These are phyloP conservation scores for Pulveroboletus sp. DNA, from an alignment of 768 basidiomycete genomes.

Conservation along the genomic window DNA sequence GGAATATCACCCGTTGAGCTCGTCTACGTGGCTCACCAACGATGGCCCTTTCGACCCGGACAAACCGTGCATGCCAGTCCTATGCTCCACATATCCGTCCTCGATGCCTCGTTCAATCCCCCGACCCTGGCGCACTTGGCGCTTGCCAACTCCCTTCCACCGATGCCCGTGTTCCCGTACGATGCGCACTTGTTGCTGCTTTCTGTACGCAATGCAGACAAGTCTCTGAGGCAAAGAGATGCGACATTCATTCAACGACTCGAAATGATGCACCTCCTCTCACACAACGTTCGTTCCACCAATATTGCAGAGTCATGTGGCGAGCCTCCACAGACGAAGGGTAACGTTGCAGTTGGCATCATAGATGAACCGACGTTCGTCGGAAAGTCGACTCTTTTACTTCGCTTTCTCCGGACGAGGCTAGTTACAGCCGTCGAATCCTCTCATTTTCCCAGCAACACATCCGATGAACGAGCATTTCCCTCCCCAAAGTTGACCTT, in stretches of 20 bases:
- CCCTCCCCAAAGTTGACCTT: conserved; percentile 52
- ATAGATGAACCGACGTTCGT: conserved; percentile 88
- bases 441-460: neutral
- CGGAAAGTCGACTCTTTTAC: conserved; percentile 64
- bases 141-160: conserved; percentile 48
- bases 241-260: conserved; percentile 73
- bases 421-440: conserved; percentile 8
- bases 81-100: conserved; percentile 56
- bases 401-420: conserved; percentile 40
- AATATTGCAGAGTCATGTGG: neutral
- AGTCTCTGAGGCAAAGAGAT: conserved; percentile 62
- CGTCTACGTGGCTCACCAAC: conserved; percentile 52
- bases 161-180: conserved; percentile 35
- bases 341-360: conserved; percentile 71
- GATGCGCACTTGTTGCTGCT: conserved; percentile 76
- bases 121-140: conserved; percentile 83
- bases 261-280: conserved; percentile 80
- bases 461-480: conserved; percentile 12
- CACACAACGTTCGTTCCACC: conserved; percentile 37
- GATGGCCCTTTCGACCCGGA: conserved; percentile 55
- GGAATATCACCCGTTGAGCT: conserved; percentile 51
- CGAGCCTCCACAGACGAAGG: conserved; percentile 1
- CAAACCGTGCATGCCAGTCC: conserved; percentile 4
- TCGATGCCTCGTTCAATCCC: conserved; percentile 93
- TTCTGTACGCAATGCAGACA: conserved; percentile 86